These are phyloP conservation scores for Circinella minor DNA, from an alignment of 371 early-diverging fungal genomes.

Conservation along the genomic window DNA sequence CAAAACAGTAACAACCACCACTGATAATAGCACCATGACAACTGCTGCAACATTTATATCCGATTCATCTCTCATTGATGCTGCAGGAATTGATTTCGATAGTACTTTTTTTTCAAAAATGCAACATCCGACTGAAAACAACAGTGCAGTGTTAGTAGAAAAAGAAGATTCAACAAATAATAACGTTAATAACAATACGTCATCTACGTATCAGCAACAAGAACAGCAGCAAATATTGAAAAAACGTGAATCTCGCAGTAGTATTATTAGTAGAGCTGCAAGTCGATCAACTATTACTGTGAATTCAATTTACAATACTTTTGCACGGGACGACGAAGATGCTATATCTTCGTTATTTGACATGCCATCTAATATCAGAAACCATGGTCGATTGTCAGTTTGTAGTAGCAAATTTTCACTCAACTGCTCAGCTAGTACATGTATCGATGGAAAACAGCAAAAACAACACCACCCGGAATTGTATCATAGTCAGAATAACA, in stretches of 20 bases:
- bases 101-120: background rate
- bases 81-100: too few species aligned
- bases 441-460: background rate
- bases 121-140: background rate
- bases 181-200: background rate
- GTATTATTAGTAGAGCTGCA: constrained; percentile 4
- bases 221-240: background rate
- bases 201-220: background rate
- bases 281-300: constrained; percentile 6
- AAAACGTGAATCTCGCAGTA: constrained; percentile 7
- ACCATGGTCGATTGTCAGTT: background rate
- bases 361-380: background rate
- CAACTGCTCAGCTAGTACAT: background rate
- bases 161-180: too few species aligned
- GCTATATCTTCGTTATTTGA: background rate
- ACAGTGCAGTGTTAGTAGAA: background rate
- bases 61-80: too few species aligned
- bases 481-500: background rate
- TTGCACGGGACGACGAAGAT: constrained; percentile 1
- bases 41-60: background rate
- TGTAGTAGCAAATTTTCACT: background rate
- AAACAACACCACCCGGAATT: background rate
- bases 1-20: too few species aligned
- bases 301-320: constrained; percentile 15
- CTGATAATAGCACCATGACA: background rate